Evolutionary conservation across 2,329 filamentous ascomycete species (phyloP).

Genomic region (Dothistroma pini): DNA sequence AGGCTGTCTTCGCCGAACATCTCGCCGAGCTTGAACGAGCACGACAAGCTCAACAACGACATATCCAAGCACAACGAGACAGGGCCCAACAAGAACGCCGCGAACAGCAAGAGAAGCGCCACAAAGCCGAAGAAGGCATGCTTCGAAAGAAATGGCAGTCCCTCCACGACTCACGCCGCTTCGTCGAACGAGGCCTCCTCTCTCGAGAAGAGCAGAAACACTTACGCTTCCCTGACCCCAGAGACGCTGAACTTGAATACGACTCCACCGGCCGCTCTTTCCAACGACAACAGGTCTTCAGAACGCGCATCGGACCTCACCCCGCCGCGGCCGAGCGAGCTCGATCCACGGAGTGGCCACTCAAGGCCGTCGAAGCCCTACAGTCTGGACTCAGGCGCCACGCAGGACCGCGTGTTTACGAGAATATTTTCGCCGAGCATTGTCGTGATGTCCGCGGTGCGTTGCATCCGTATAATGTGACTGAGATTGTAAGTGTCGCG

Average conservation of each 20-base stretch:
- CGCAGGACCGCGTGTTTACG: conserved; percentile 27
- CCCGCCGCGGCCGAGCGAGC: conserved; percentile 20
- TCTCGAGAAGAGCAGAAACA: conserved; percentile 20
- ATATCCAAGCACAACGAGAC: conserved; percentile 11
- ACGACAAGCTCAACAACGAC: conserved; percentile 5
- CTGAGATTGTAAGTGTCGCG: conserved; percentile 33
- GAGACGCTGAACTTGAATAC: conserved; percentile 16
- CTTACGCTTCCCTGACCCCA: conserved; percentile 16
- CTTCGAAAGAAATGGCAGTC: conserved; percentile 5
- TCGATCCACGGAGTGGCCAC: conserved; percentile 30
- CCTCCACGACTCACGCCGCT: conserved; percentile 25
- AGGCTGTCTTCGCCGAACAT: conserved; percentile 12
- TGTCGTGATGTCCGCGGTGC: conserved; percentile 18
- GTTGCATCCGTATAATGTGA: conserved; percentile 30
- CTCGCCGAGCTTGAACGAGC: not conserved
- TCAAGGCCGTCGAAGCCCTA: conserved; percentile 34
- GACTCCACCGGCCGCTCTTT: conserved; percentile 42
- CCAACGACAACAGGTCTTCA: conserved; percentile 39
- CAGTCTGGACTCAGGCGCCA: conserved; percentile 22
- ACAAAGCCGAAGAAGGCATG: not conserved
- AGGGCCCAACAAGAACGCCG: not conserved
- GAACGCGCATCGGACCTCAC: conserved; percentile 29
- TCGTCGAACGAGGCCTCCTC: conserved; percentile 16
- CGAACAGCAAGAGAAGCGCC: not conserved
- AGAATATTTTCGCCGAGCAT: conserved; percentile 25